Conservation (phyloP, 345 rosid genomes). For the Heritiera fomes region DNA sequence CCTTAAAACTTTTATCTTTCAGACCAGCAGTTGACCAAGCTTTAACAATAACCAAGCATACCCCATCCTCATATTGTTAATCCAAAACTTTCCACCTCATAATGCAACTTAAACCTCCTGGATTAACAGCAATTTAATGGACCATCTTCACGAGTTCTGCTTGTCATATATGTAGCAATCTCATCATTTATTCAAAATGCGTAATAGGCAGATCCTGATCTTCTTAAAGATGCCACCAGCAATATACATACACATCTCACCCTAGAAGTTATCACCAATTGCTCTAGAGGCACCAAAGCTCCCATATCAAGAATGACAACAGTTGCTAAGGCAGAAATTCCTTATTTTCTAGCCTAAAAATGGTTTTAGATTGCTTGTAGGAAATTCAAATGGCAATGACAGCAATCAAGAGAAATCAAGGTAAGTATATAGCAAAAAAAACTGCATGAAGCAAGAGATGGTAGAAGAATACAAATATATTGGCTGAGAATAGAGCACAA, state of each 20-base stretch:
- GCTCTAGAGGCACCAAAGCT: background rate
- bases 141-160: background rate
- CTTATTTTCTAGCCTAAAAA: background rate
- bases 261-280: background rate
- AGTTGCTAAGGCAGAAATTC: background rate
- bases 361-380: background rate
- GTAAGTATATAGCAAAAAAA: background rate
- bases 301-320: background rate
- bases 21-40: background rate
- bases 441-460: background rate
- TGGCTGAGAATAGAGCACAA: background rate
- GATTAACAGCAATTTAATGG: background rate
- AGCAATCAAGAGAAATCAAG: background rate
- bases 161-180: background rate
- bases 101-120: background rate
- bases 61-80: background rate
- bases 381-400: background rate
- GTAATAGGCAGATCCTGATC: background rate
- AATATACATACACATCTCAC: background rate
- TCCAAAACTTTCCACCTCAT: conserved; percentile 6
- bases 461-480: background rate
- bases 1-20: background rate
- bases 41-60: conserved; percentile 3
- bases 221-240: background rate
- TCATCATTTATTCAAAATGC: background rate